Percentiles rank a stretch among this genome's conserved stretches.
These are phyloP conservation scores for Cryptococcus wingfieldii DNA, from an alignment of 1,284 basidiomycete genomes.

Conservation along the genomic window DNA sequence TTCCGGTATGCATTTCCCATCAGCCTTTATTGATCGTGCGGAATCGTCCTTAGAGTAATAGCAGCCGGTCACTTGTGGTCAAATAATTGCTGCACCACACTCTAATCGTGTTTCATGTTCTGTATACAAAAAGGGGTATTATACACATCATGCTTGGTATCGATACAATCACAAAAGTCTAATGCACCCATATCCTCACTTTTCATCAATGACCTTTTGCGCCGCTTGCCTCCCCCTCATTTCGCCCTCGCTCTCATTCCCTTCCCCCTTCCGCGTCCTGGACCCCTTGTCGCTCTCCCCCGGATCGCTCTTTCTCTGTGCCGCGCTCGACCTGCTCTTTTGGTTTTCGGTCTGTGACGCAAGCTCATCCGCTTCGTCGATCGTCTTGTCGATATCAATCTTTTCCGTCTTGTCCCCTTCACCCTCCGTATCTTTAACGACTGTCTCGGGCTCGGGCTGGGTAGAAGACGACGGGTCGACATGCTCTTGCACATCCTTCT, in stretches of 20 bases:
- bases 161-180: neutral
- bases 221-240: constrained; percentile 16
- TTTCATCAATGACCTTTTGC: constrained; percentile 3
- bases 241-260: constrained; percentile 18
- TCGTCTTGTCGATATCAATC: constrained; percentile 42
- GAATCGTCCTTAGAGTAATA: too few species aligned
- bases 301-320: constrained; percentile 21
- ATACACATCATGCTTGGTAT: too few species aligned
- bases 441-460: neutral
- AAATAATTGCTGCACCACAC: too few species aligned
- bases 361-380: constrained; percentile 40
- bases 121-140: too few species aligned
- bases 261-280: constrained; percentile 8
- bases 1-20: too few species aligned
- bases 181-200: neutral
- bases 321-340: constrained; percentile 23
- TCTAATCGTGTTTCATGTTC: too few species aligned
- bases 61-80: too few species aligned
- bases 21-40: too few species aligned
- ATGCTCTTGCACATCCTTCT: constrained; percentile 2
- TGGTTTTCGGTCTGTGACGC: constrained; percentile 30
- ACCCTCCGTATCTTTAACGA: neutral
- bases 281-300: constrained; percentile 10
- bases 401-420: constrained; percentile 10
- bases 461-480: neutral